Base-by-base conservation (phyloP, 1,139 yeast genomes). In the Kodamaea ohmeri region DNA sequence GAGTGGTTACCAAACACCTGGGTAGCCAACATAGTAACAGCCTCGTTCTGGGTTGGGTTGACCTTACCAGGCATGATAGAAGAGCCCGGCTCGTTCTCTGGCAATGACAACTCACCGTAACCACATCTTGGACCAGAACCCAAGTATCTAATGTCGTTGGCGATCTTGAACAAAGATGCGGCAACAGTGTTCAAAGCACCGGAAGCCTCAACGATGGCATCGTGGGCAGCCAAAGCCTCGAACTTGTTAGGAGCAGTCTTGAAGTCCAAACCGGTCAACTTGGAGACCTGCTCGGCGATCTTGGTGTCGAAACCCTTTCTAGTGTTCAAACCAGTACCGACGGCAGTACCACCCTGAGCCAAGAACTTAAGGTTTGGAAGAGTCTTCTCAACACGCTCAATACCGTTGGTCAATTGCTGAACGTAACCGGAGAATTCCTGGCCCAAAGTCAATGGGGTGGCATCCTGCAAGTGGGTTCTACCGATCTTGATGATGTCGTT, bases 71-170 rank as follows among this genome's bases (percentile, higher is more conserved):
- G 98, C 98, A 94, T 92, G 65, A 92, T 92, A 21, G 97, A 88
- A 44, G 97, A 88, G 60, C 98, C 98, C 43, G 98, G 98, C 70
- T 92, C 98, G 65, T 94, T 94, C 73, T 90, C 98, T 48, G 98
- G 98, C 52, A 92, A 75, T 21, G 89, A 63, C 55, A 92, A 80
- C 70, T 92, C 98, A 41, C 97, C 97, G 68, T 92, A 92, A 43
- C 98, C 98, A 71, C 98, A 92, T 71, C 98, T 83, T 60, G 98
- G 98, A 54, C 98, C 98, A 30, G 97, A 88, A 46, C 98, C 98
- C 56, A 92, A 80, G 78, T 92, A 92, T 71, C 98, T 79, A 63
- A 92, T 92, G 65, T 92, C 98, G 64, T 94, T 88, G 54, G 97
- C 97, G 51, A 92, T 92, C 76, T 92, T 92, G 82, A 74, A 92